phyloP scores from a whole-genome alignment of 1,284 basidiomycete genomes.

The Ceratobasidium sp. region DNA sequence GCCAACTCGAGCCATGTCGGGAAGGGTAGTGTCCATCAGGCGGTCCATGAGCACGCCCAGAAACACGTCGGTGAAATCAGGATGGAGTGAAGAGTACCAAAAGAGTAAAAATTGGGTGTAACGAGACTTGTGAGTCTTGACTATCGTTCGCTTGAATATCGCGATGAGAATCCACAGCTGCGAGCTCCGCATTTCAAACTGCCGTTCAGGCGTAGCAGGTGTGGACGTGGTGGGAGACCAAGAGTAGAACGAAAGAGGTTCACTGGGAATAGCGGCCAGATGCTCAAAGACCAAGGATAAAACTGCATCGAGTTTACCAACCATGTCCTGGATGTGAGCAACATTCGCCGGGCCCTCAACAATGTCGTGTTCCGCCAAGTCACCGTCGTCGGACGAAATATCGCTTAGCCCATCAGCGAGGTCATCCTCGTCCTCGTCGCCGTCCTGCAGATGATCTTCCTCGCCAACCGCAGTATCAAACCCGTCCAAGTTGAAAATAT shows the following conservation, averaged over 20 bases:
- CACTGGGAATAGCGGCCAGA: constrained; percentile 62
- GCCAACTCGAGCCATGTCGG: constrained; percentile 82
- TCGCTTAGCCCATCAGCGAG: constrained; percentile 50
- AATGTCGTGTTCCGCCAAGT: constrained; percentile 54
- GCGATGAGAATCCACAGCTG: constrained; percentile 89
- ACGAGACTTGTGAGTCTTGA: constrained; percentile 95
- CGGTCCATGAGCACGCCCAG: constrained; percentile 91
- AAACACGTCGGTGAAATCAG: constrained; percentile 91
- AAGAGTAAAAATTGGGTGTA: constrained; percentile 98
- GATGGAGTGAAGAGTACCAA: constrained; percentile 90
- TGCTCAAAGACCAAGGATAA: constrained; percentile 86
- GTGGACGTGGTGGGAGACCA: constrained; percentile 45
- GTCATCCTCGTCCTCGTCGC: constrained; percentile 61
- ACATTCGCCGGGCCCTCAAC: constrained; percentile 70
- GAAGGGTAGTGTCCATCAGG: constrained; percentile 67
- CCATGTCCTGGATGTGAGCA: constrained; percentile 82
- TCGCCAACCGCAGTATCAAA: constrained; percentile 83
- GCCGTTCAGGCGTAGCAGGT: constrained; percentile 38
- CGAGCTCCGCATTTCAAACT: constrained; percentile 48
- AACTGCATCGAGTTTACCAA: constrained; percentile 89
- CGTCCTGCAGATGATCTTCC: constrained; percentile 57
- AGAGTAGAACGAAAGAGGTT: constrained; percentile 27
- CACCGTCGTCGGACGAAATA: constrained; percentile 51
- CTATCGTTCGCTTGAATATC: constrained; percentile 92
- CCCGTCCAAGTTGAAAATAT: constrained; percentile 79